Conservation (phyloP, 257 asterid genomes). For the Euphrasia confusa region DNA sequence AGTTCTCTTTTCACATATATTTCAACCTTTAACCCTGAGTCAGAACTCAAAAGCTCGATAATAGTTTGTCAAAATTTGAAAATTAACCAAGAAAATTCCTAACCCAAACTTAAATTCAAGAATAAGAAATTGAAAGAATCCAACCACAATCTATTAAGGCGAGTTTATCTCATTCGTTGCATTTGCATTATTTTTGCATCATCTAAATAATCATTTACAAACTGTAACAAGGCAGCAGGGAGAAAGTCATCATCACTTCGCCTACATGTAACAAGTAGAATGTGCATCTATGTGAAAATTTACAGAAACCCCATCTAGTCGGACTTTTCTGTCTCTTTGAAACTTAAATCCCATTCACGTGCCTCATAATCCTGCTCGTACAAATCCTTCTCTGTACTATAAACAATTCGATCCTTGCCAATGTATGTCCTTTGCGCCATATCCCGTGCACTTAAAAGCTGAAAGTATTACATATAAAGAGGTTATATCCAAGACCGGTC, state of each 20-base stretch:
- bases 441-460: constrained; percentile 92
- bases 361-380: constrained; percentile 73
- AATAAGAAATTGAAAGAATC: neutral
- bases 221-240: constrained; percentile 2
- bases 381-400: constrained; percentile 77
- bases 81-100: neutral
- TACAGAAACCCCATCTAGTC: constrained; percentile 26
- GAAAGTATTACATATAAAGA: constrained; percentile 16
- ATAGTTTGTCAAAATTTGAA: neutral
- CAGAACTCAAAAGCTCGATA: no score
- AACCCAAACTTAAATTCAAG: neutral
- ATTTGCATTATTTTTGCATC: constrained; percentile 1
- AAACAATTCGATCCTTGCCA: constrained; percentile 76
- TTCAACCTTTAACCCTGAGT: no score
- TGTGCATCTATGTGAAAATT: constrained; percentile 1
- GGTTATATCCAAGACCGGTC: neutral
- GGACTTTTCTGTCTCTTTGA: constrained; percentile 65
- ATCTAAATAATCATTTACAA: constrained; percentile 16
- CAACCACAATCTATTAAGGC: neutral
- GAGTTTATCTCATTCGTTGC: constrained; percentile 7
- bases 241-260: constrained; percentile 1
- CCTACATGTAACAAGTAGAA: constrained; percentile 6
- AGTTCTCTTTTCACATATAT: no score
- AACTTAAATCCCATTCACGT: constrained; percentile 71
- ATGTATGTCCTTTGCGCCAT: constrained; percentile 88